These are phyloP conservation scores for Sclerotinia borealis DNA, from an alignment of 2,329 filamentous ascomycete genomes.

Conservation along the genomic window DNA sequence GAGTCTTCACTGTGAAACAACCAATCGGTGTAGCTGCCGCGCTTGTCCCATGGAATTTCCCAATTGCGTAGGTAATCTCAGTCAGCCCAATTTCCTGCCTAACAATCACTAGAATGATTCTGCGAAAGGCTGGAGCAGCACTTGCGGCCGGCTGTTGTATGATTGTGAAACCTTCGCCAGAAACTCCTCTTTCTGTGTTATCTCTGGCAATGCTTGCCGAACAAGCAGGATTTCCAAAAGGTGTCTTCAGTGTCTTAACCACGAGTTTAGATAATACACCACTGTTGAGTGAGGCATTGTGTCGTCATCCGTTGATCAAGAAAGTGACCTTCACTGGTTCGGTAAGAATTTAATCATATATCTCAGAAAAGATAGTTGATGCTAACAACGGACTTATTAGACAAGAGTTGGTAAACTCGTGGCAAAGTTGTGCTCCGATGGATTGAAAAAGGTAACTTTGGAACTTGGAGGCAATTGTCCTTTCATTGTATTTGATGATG, in stretches of 20 bases:
- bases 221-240: constrained; percentile 51
- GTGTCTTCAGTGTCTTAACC: constrained; percentile 55
- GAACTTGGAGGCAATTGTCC: constrained; percentile 61
- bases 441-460: constrained; percentile 58
- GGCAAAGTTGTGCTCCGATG: constrained; percentile 52
- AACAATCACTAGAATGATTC: constrained; percentile 41
- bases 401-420: constrained; percentile 58
- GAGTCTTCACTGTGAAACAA: constrained; percentile 69
- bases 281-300: constrained; percentile 47
- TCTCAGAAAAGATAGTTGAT: not conserved
- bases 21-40: constrained; percentile 63
- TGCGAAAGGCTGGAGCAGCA: constrained; percentile 62
- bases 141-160: constrained; percentile 69
- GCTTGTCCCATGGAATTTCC: constrained; percentile 69
- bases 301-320: constrained; percentile 51
- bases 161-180: constrained; percentile 66
- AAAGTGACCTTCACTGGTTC: constrained; percentile 58
- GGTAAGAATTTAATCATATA: constrained; percentile 17
- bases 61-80: constrained; percentile 44
- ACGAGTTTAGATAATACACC: constrained; percentile 52
- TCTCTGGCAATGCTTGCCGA: constrained; percentile 48
- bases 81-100: not conserved
- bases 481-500: constrained; percentile 59
- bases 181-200: constrained; percentile 54
- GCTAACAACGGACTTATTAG: constrained; percentile 3